Evolutionary conservation across 345 rosid species (phyloP), one percentile per base, ranked within the genome.

Genomic region (Euphorbia pulcherrima): DNA sequence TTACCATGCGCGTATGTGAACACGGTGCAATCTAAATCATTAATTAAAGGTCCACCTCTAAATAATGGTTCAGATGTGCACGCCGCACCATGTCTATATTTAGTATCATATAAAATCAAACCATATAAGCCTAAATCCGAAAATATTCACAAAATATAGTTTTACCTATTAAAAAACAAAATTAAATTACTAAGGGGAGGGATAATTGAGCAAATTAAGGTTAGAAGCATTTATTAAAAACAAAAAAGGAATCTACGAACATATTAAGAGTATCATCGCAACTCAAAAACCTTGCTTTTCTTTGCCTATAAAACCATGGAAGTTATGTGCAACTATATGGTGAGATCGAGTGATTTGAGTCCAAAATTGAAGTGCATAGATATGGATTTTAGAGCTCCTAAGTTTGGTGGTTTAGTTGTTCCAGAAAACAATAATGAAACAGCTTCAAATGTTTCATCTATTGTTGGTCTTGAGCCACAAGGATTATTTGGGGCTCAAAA

Each of bases 271-370:
- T 30, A 59, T 8, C 33, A 17, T 33, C 7, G 3, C 17, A 6
- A 12, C 14, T 30, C 46, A 28, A 62, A 62, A 62, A 62, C 3
- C 16, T 23, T 12, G 16, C 65, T 62, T 39, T 40, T 61, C 18
- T 62, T 62, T n/a, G 10, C 51, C 51, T 62, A 62, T 62, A 40
- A 62, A 62, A 21, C 27, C 20, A 62, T 37, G 48, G 50, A 62
- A 39, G 14, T 21, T 20, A 4, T 60, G n/a, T 33, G 27, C 46
- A 18, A 17, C 5, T 13, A 41, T 7, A 41, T 14, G 1, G 47
- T 41, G 47, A 41, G 47, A 41, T 9, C 2, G 47, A 1, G 47
- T 41, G 11, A 6, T 33, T 3, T 3, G 37, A 3, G n/a, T n/a
- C n/a, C n/a, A n/a, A n/a, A n/a, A n/a, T n/a, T n/a, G n/a, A n/a